Evolutionary conservation across 2,329 filamentous ascomycete species (phyloP), one percentile per base, ranked within the genome.

Genomic region (Zymoseptoria ardabiliae): DNA sequence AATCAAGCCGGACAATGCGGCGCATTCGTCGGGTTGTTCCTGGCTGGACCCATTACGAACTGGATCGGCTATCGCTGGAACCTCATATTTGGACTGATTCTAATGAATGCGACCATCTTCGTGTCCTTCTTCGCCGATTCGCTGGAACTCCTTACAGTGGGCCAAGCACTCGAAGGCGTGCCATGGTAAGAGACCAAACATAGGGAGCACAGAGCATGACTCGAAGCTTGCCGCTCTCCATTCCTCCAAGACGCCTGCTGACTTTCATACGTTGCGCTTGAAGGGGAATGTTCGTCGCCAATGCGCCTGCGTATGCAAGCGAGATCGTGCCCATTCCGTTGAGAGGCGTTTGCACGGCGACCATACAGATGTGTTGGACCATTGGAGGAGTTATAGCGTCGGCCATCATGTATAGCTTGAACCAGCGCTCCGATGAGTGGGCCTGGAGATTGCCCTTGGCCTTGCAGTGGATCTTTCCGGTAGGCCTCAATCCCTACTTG

Each of bases 301-400:
- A 84, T 67, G 77, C 82, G 4, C 83, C 83, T 0, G 83, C 83
- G 13, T 85, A 85, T 74, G 81, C 77, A 68, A 73, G 73, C 64
- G 83, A 85, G 69, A 81, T 85, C 56, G 80, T 82, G 3, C 82
- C 82, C 2, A 75, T 85, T 55, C 72, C 71, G 63, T 70, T 85
- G 60, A 73, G 82, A 70, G 82, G 77, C 61, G 77, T 81, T 20
- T 77, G 77, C 8, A 85, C 82, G 3, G 78, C 81, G 70, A 84
- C 81, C 76, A 65, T 85, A 69, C 82, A 85, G 74, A 84, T 85
- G 81, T 81, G 80, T 72, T 85, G 82, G 82, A 78, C 82, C 20
- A 80, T 85, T 67, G 82, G 82, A 20, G 68, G 73, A 19, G 84
- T 85, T 65, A 82, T 85, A 59, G 82, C 85, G 20, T 79, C 75